Evolutionary conservation across 2,329 filamentous ascomycete genomes (phyloP), one percentile per base, ranked within the genome.

Genomic region (Chaetomium globosum): DNA sequence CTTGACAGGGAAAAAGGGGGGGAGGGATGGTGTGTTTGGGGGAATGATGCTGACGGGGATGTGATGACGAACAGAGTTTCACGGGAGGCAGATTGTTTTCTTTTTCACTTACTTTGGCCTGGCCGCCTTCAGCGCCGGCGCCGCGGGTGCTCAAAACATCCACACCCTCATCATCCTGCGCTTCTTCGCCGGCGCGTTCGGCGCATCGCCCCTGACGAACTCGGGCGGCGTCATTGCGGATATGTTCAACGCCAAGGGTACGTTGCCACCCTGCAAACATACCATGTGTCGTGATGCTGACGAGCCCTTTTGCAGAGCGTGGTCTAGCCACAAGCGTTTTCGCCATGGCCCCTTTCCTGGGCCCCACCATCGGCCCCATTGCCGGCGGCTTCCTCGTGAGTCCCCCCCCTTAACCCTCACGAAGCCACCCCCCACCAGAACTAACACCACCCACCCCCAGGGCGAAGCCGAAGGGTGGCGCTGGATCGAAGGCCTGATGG

Each of bases 401-500:
- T 53, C 39, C 9, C 16, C 49, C 49, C 12, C 12, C n/a, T 23
- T 21, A 31, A 26, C 30, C n/a, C 49, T 12, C 31, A 12, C 23
- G 19, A 13, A 28, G 21, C 53, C n/a, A 19, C 16, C 16, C 4
- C 39, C 16, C 21, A 21, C 13, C 10, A 1, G 21, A 9, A 12
- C 59, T 65, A 61, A 68, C 59, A 46, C 52, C 52, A 43, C 5
- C 16, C 46, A 26, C 21, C 16, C 1, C 10, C 52, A 66, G 65
- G 85, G 86, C 10, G 81, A 87, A 74, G 80, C 82, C 2, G 82
- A 81, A 16, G 88, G 87, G 19, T 91, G 89, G 89, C 80, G 87
- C 71, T 91, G 89, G 89, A 84, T 91, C 26, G 82, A 87, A 76
- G 87, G 87, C 2, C 77, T 90, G 9, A 82, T 89, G 77, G 83